These are phyloP conservation scores for Blastobotrys chiropterorum DNA, from an alignment of 805 yeast genomes.

Conservation along the genomic window DNA sequence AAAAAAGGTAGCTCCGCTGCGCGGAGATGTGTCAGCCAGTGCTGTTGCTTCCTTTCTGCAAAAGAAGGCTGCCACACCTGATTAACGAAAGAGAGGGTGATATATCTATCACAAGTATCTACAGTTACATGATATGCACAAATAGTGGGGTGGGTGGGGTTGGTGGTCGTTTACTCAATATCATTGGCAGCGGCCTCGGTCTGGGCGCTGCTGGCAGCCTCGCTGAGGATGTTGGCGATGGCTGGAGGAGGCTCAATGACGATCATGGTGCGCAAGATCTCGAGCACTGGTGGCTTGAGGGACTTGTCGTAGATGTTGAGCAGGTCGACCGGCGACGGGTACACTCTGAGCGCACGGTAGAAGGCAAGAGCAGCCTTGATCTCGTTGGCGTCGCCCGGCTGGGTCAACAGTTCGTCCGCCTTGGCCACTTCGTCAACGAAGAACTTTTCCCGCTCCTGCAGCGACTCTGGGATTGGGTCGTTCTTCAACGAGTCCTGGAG, in stretches of 20 bases:
- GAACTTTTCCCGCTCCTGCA: slow-evolving; percentile 62
- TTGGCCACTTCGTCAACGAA: slow-evolving; percentile 77
- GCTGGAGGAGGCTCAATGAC: slow-evolving; percentile 81
- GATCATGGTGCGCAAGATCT: slow-evolving; percentile 78
- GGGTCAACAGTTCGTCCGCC: slow-evolving; percentile 77
- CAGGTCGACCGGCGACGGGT: slow-evolving; percentile 92
- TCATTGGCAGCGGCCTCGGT: slow-evolving; percentile 2
- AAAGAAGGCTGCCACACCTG: too few relatives aligned
- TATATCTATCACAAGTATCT: not conserved
- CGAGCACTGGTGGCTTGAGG: slow-evolving; percentile 76
- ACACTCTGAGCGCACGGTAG: slow-evolving; percentile 88
- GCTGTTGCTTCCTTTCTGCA: not conserved
- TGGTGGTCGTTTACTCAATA: not conserved
- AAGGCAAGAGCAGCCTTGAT: slow-evolving; percentile 82
- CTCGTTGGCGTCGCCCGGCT: slow-evolving; percentile 48
- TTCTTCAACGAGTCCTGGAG: slow-evolving; percentile 57
- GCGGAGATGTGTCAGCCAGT: too few relatives aligned
- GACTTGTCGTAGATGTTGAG: slow-evolving; percentile 85
- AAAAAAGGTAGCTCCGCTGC: too few relatives aligned
- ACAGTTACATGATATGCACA: not conserved
- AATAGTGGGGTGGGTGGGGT: not conserved
- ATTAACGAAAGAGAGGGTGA: too few relatives aligned
- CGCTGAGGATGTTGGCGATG: slow-evolving; percentile 59
- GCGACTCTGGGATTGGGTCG: slow-evolving; percentile 71
- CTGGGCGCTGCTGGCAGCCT: slow-evolving; percentile 29